A percentile compares a stretch with the other conserved stretches of the same genome.
Conservation (phyloP, 345 rosid genomes). For the Excoecaria agallocha region DNA sequence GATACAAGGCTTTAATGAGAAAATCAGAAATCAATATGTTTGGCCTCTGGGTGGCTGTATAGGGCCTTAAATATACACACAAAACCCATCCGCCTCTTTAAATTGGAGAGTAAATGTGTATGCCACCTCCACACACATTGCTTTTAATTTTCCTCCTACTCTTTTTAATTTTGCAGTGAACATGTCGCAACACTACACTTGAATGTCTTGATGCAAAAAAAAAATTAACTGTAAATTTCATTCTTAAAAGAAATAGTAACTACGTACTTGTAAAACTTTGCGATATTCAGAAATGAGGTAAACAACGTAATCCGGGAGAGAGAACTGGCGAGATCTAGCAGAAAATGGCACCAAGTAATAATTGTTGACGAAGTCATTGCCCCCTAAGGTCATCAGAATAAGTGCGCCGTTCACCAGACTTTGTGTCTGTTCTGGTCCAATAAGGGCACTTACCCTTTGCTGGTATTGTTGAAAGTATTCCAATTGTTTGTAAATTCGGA, state of each 20-base stretch:
- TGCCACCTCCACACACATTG: not conserved
- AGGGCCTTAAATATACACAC: conserved; percentile 10
- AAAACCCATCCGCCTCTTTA: not conserved
- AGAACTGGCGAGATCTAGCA: conserved; percentile 67
- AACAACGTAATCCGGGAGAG: conserved; percentile 54
- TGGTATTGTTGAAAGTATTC: conserved; percentile 63
- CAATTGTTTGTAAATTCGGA: conserved; percentile 55
- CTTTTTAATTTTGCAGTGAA: not conserved
- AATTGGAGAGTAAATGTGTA: not conserved
- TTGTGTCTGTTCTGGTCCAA: conserved; percentile 43
- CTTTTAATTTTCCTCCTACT: not conserved
- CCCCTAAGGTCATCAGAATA: conserved; percentile 66
- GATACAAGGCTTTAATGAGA: not conserved
- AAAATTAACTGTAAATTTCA: not conserved
- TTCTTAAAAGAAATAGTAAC: not conserved
- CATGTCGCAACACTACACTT: not conserved
- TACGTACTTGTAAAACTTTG: conserved; percentile 43
- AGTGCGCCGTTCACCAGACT: conserved; percentile 52
- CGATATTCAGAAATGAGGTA: conserved; percentile 60
- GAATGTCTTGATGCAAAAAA: no score
- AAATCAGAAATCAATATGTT: not conserved
- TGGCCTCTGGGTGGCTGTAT: not conserved
- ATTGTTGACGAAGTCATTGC: conserved; percentile 82
- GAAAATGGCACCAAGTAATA: conserved; percentile 77
- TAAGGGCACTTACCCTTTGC: conserved; percentile 44